Evolutionary conservation across 2,329 filamentous ascomycete species (phyloP).

Genomic region (Arthrobotrys conoides): DNA sequence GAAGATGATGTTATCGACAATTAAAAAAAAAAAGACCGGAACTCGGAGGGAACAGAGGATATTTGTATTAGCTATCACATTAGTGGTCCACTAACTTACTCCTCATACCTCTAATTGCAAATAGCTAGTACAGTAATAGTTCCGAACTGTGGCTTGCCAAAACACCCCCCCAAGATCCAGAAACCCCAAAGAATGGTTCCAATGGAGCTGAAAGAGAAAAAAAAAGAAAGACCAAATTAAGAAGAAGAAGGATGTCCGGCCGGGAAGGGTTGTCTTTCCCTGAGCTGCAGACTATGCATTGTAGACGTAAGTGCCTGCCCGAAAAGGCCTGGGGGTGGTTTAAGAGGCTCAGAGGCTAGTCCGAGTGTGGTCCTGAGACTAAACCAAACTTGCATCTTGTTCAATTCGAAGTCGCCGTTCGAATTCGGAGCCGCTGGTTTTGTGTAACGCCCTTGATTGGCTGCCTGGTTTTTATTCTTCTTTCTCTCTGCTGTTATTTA

Average conservation of each 20-base stretch:
- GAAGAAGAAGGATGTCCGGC: background rate
- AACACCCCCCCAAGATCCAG: background rate
- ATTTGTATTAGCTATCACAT: constrained; percentile 14
- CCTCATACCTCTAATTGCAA: no score
- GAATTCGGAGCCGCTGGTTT: background rate
- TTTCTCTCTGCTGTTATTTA: background rate
- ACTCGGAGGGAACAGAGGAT: background rate
- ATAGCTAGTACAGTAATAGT: background rate
- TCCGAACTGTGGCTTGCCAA: background rate
- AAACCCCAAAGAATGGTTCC: no score
- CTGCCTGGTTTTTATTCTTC: background rate
- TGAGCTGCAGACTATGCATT: constrained; percentile 4
- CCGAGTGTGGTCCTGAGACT: constrained; percentile 9
- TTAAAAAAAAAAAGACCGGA: background rate
- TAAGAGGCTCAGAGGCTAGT: constrained; percentile 7
- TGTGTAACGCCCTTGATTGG: background rate
- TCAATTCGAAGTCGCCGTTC: background rate
- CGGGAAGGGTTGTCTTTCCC: constrained; percentile 10
- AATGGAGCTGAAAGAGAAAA: no score
- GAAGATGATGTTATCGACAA: background rate
- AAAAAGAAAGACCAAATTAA: constrained; percentile 1
- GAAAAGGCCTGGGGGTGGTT: background rate
- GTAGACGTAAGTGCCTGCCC: constrained; percentile 21
- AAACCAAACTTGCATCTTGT: constrained; percentile 29
- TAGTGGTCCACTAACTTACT: background rate